A percentile compares a stretch with the other conserved stretches of the same genome.
phyloP scores from a whole-genome alignment of 768 basidiomycete genomes.

The Porpolomopsis calyptriformis region DNA sequence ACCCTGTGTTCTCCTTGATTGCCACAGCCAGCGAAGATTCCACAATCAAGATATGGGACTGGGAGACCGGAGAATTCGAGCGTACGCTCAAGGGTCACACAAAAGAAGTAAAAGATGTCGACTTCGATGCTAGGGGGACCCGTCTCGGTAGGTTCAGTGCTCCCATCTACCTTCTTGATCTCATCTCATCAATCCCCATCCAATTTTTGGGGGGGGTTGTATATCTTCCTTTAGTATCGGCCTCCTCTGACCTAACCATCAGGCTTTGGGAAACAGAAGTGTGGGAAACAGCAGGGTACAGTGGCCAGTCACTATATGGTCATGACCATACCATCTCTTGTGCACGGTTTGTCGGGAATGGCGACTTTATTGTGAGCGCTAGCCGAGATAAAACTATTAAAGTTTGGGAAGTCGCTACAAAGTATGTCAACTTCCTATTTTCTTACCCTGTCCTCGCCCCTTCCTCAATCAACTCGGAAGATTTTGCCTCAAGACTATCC shows the following conservation, averaged over 20 bases:
- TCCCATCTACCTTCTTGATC: too few species aligned
- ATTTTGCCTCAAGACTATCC: slow-evolving; percentile 36
- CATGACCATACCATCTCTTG: slow-evolving; percentile 89
- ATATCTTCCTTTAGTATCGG: slow-evolving; percentile 53
- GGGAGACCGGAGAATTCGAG: slow-evolving; percentile 92
- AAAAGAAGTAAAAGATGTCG: slow-evolving; percentile 75
- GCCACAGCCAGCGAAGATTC: slow-evolving; percentile 85
- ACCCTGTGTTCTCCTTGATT: slow-evolving; percentile 72
- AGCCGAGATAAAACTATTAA: slow-evolving; percentile 82
- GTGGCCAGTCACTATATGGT: slow-evolving; percentile 74
- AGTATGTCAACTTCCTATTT: slow-evolving; percentile 42
- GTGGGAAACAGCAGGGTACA: slow-evolving; percentile 52
- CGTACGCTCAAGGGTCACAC: slow-evolving; percentile 88
- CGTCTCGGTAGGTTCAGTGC: slow-evolving; percentile 48
- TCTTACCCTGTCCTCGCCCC: slow-evolving; percentile 2
- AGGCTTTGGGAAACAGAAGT: slow-evolving; percentile 89
- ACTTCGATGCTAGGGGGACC: slow-evolving; percentile 81
- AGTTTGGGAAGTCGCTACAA: slow-evolving; percentile 78
- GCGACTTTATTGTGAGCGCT: slow-evolving; percentile 74
- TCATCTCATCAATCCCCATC: too few species aligned
- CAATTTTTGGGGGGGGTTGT: too few species aligned
- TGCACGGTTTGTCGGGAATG: slow-evolving; percentile 76
- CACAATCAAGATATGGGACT: slow-evolving; percentile 91
- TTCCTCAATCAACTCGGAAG: slow-evolving; percentile 7
- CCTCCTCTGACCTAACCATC: slow-evolving; percentile 81